Percentiles rank a stretch among this genome's conserved stretches.
Conservation (phyloP, 352 stramenopile species). For the Globisporangium uncinulatum region DNA sequence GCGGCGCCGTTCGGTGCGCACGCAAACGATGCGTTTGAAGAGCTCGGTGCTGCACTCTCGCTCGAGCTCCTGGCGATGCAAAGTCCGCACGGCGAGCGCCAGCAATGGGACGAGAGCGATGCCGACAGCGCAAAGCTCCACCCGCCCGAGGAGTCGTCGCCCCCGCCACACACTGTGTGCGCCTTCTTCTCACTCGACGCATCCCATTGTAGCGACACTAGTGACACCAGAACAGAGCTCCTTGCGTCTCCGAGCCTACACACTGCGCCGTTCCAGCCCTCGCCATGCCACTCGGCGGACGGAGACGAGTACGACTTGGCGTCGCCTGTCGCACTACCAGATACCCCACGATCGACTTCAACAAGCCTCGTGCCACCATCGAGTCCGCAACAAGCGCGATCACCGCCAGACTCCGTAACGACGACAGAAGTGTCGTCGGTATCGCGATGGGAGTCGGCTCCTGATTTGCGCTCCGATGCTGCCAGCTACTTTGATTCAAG, state of each 20-base stretch:
- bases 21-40: background rate
- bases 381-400: no score
- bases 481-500: background rate
- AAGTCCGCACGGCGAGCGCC: constrained; percentile 54
- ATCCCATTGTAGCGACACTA: background rate
- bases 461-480: constrained; percentile 15
- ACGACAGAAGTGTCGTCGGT: background rate
- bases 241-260: constrained; percentile 43
- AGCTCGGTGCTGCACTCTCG: constrained; percentile 22
- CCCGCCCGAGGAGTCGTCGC: constrained; percentile 18
- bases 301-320: constrained; percentile 57
- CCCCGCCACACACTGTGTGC: background rate
- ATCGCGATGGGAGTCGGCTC: constrained; percentile 21
- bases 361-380: background rate
- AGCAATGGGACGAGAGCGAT: constrained; percentile 35
- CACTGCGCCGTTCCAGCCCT: constrained; percentile 29
- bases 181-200: background rate
- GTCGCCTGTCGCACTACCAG: constrained; percentile 55
- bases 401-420: background rate
- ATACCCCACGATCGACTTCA: constrained; percentile 22
- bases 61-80: constrained; percentile 65
- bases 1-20: constrained; percentile 5
- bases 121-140: background rate
- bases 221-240: background rate
- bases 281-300: constrained; percentile 21